phyloP scores from a whole-genome alignment of 2,329 filamentous ascomycete species.

The Fusarium luffae region DNA sequence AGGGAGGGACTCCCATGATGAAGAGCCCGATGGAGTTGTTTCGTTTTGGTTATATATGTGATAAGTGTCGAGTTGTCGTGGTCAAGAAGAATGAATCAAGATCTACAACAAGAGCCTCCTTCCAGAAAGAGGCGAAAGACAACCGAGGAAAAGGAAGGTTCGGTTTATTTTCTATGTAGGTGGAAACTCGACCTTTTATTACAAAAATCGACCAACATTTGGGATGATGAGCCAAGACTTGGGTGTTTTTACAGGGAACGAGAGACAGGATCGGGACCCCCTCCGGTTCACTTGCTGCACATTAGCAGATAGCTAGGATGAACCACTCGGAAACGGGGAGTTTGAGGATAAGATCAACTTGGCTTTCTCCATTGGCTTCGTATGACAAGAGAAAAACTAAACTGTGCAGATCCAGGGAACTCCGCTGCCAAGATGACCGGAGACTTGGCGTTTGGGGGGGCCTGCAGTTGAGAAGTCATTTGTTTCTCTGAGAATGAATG shows the following conservation, averaged over 20 bases:
- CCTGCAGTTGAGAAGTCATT: background rate
- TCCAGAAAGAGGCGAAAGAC: background rate
- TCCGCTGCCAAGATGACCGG: conserved; percentile 40
- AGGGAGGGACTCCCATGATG: conserved; percentile 33
- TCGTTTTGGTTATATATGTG: background rate
- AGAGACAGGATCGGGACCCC: conserved; percentile 1
- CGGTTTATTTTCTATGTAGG: background rate
- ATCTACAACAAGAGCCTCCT: background rate
- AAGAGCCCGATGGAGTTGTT: background rate
- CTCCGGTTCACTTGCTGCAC: background rate
- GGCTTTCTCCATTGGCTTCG: conserved; percentile 25
- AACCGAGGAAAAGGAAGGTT: background rate
- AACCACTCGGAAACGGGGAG: background rate
- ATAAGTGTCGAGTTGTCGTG: background rate
- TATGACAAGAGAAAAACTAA: conserved; percentile 19
- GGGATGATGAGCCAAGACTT: conserved; percentile 18
- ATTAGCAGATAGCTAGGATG: background rate
- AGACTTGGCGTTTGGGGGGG: conserved; percentile 32
- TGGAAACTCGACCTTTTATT: conserved; percentile 33
- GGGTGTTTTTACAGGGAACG: background rate
- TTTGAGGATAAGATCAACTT: conserved; percentile 34
- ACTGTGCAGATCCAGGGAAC: conserved; percentile 1
- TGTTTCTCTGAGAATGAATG: background rate
- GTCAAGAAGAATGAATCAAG: background rate
- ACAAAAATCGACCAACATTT: background rate